A percentile compares a stretch with the other conserved stretches of the same genome.
Conservation (phyloP, 164 flowering plant species). For the Piper betle region DNA sequence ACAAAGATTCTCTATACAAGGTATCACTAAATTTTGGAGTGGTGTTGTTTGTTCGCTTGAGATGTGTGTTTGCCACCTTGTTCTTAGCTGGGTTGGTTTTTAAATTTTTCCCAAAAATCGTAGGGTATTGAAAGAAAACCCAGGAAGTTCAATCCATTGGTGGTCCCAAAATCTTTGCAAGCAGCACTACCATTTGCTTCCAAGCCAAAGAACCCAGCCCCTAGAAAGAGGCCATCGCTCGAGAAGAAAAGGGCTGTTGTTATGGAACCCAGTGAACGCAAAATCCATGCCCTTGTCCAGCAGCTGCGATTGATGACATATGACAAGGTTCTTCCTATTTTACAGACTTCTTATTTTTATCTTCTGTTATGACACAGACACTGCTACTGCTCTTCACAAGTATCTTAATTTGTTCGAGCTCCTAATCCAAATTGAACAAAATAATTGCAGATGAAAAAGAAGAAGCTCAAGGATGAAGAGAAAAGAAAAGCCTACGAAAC, state of each 20-base stretch:
- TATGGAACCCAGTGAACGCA: conserved; percentile 67
- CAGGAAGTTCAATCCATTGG: conserved; percentile 86
- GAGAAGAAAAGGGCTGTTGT: conserved; percentile 65
- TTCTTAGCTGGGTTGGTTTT: not conserved
- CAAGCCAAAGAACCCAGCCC: conserved; percentile 61
- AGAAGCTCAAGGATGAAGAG: conserved; percentile 42
- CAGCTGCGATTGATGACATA: conserved; percentile 48
- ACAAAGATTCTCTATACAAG: conserved; percentile 91
- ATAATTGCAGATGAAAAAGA: conserved; percentile 40
- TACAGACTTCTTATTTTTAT: not conserved
- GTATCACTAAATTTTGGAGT: conserved; percentile 14
- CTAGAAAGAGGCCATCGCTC: conserved; percentile 24
- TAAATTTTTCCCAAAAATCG: not conserved
- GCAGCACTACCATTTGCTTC: conserved; percentile 72
- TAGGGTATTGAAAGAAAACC: conserved; percentile 80
- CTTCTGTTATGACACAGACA: not conserved
- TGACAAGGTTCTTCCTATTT: conserved; percentile 44
- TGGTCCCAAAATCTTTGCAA: conserved; percentile 66
- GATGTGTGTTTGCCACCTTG: not conserved
- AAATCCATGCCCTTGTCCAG: conserved; percentile 46
- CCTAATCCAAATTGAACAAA: too few species aligned
- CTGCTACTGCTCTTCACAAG: not conserved
- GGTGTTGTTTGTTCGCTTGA: not conserved
- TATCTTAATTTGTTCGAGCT: too few species aligned
- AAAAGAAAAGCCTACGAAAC: conserved; percentile 38